Evolutionary conservation across 2,329 filamentous ascomycete genomes (phyloP).

Genomic region (Ophiostoma tasmaniense): DNA sequence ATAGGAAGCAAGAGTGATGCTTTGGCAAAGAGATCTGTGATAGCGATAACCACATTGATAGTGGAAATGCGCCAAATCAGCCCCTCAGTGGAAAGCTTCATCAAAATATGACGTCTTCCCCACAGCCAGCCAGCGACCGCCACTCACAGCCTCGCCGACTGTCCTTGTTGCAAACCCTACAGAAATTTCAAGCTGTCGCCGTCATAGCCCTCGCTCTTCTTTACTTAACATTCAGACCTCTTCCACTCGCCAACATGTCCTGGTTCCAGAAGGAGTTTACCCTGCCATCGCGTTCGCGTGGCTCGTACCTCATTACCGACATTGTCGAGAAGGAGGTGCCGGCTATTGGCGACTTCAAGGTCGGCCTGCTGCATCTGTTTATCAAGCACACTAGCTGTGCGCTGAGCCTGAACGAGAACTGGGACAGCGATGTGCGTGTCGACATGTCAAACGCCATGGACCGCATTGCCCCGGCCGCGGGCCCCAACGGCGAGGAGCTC

Average conservation of each 20-base stretch:
- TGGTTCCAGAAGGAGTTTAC: conserved; percentile 83
- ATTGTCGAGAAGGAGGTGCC: conserved; percentile 62
- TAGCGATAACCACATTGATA: background rate
- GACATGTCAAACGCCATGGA: conserved; percentile 95
- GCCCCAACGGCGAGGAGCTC: conserved; percentile 61
- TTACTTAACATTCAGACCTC: too few species aligned
- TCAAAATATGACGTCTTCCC: conserved; percentile 7
- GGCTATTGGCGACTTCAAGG: conserved; percentile 73
- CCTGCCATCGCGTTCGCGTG: conserved; percentile 66
- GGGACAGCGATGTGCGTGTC: conserved; percentile 70
- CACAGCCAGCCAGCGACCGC: background rate
- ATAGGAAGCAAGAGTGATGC: too few species aligned
- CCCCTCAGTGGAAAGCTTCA: too few species aligned
- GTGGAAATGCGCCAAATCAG: background rate
- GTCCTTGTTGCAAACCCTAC: background rate
- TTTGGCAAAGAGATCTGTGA: background rate
- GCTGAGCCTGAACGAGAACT: conserved; percentile 88
- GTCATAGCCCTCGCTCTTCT: too few species aligned
- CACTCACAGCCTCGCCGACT: background rate
- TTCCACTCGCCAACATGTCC: conserved; percentile 40
- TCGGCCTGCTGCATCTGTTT: conserved; percentile 81
- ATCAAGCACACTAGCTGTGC: conserved; percentile 93
- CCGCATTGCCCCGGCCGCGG: conserved; percentile 70
- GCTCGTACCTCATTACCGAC: conserved; percentile 84
- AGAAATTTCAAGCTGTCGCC: background rate